A percentile compares a stretch with the other conserved stretches of the same genome.
phyloP scores from a whole-genome alignment of 345 rosid genomes.

The Eucalyptus fibrosa region DNA sequence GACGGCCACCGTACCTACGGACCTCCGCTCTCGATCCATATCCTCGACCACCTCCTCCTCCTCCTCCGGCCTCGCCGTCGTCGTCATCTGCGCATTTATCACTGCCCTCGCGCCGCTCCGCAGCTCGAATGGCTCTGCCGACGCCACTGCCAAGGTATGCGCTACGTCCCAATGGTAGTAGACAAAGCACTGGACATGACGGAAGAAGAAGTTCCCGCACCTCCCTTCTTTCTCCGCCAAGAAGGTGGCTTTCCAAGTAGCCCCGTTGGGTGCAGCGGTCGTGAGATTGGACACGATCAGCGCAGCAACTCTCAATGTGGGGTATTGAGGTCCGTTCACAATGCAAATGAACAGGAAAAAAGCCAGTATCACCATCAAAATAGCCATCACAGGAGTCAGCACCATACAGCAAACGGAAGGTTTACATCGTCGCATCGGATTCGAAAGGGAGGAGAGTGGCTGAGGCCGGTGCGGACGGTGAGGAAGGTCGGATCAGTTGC shows the following conservation, averaged over 20 bases:
- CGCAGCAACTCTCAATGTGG: background rate
- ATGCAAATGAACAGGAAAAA: accelerated
- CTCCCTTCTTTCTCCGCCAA: background rate
- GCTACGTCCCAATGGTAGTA: background rate
- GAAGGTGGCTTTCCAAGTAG: background rate
- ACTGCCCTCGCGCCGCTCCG: background rate
- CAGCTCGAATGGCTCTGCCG: background rate
- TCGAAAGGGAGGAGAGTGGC: background rate
- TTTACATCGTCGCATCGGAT: background rate
- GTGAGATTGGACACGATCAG: background rate
- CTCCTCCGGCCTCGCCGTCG: background rate
- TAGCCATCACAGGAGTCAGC: no score
- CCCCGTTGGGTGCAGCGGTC: background rate
- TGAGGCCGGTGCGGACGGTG: no score
- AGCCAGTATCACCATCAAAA: background rate
- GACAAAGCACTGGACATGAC: background rate
- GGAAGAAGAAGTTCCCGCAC: background rate
- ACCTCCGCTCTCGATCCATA: background rate
- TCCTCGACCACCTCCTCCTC: background rate
- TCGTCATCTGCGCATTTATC: background rate
- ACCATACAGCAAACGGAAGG: no score
- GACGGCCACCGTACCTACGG: background rate
- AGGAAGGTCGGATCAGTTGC: no score
- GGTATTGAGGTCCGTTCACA: background rate
- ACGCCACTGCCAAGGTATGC: background rate